Evolutionary conservation across 2,329 filamentous ascomycete genomes (phyloP).

Genomic region (Calonectria multiphialidica): DNA sequence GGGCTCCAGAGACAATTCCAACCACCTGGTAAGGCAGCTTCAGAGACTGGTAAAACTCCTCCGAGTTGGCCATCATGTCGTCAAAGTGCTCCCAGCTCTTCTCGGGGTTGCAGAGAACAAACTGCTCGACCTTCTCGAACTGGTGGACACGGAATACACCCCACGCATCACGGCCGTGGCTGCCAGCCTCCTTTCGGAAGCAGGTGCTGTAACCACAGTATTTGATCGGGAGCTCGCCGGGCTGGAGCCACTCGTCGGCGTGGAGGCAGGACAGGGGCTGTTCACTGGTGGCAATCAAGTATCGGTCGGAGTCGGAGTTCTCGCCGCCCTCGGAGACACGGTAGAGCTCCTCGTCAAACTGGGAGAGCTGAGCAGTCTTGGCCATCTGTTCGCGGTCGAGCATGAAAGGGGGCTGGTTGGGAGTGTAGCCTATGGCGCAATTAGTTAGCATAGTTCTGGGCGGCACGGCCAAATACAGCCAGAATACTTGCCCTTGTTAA

Average conservation of each 20-base stretch:
- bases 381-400: constrained; percentile 97
- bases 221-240: constrained; percentile 89
- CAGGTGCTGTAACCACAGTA: constrained; percentile 88
- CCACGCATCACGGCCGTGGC: constrained; percentile 90
- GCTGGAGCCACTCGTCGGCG: constrained; percentile 91
- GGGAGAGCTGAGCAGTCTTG: constrained; percentile 96
- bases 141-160: constrained; percentile 98
- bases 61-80: constrained; percentile 89
- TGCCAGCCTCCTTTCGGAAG: constrained; percentile 95
- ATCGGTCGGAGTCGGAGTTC: constrained; percentile 89
- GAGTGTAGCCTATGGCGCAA: constrained; percentile 73
- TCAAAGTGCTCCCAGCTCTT: constrained; percentile 95
- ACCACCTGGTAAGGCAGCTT: constrained; percentile 92
- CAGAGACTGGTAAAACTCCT: constrained; percentile 95
- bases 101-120: constrained; percentile 84
- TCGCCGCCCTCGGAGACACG: constrained; percentile 92
- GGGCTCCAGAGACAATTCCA: constrained; percentile 93
- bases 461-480: not conserved
- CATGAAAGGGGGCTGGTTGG: constrained; percentile 90
- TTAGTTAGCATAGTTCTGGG: constrained; percentile 15
- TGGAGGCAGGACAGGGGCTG: constrained; percentile 95
- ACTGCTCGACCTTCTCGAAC: constrained; percentile 94
- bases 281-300: constrained; percentile 84
- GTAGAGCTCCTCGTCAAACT: constrained; percentile 98
- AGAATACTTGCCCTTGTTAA: constrained; percentile 38